A percentile compares a stretch with the other conserved stretches of the same genome.
Conservation (phyloP, 2,329 filamentous ascomycete genomes). For the Colletotrichum sojae region DNA sequence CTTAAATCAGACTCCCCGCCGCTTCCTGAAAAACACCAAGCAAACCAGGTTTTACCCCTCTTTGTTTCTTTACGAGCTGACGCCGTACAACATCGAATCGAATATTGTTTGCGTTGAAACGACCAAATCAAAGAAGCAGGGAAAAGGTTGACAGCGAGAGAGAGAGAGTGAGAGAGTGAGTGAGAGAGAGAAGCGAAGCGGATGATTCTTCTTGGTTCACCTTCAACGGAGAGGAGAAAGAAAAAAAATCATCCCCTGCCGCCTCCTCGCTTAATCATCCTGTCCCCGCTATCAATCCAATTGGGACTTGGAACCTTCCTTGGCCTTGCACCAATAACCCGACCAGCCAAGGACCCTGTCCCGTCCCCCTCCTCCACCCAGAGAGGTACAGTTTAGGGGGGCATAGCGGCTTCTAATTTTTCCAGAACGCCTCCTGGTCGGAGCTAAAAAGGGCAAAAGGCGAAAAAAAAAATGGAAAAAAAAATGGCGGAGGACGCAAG, state of each 20-base stretch:
- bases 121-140: conserved; percentile 3
- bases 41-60: background rate
- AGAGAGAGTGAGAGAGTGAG: conserved; percentile 12
- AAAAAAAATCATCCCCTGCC: conserved; percentile 20
- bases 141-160: background rate
- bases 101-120: conserved; percentile 10
- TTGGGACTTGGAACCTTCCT: conserved; percentile 19
- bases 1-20: conserved; percentile 11
- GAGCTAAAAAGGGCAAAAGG: conserved; percentile 4
- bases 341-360: conserved; percentile 32
- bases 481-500: conserved; percentile 64
- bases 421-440: conserved; percentile 21
- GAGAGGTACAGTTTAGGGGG: background rate
- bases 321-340: conserved; percentile 11
- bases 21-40: background rate
- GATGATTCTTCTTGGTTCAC: conserved; percentile 23
- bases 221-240: no score
- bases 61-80: background rate
- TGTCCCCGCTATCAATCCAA: conserved; percentile 21
- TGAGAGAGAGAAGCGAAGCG: conserved; percentile 1
- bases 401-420: conserved; percentile 32
- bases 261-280: conserved; percentile 37
- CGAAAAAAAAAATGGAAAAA: conserved; percentile 20
- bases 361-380: conserved; percentile 16
- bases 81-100: no score